phyloP scores from a whole-genome alignment of 768 basidiomycete species.

The Mycena leptocephala region DNA sequence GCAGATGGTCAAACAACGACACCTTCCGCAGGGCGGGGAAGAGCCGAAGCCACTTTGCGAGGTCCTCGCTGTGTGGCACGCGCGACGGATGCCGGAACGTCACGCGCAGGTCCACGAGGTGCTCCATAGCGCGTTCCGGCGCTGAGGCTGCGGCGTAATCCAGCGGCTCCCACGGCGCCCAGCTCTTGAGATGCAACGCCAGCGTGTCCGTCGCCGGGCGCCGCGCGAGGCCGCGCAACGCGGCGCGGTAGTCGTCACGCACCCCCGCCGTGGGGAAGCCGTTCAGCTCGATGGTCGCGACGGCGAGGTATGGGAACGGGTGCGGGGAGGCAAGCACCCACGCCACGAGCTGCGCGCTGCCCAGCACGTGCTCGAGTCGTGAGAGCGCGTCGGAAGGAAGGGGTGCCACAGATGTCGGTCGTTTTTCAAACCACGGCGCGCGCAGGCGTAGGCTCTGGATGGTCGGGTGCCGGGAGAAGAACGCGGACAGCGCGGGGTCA shows the following conservation, averaged over 20 bases:
- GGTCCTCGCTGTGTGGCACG: not conserved
- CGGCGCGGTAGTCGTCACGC: not conserved
- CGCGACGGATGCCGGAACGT: not conserved
- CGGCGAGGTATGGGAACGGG: conserved; percentile 2
- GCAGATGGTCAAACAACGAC: not conserved
- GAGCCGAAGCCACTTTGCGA: not conserved
- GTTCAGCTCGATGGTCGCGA: not conserved
- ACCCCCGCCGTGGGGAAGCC: not conserved
- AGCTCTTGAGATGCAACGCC: not conserved
- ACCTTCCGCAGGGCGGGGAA: not conserved
- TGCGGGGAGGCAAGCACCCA: conserved; percentile 6
- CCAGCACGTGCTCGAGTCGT: not conserved
- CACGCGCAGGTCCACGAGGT: not conserved
- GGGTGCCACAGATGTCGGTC: not conserved
- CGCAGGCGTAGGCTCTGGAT: not conserved
- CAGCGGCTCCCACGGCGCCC: not conserved
- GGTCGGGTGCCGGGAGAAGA: conserved; percentile 12
- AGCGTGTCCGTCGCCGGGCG: not conserved
- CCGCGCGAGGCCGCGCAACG: not conserved
- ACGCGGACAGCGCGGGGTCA: not conserved
- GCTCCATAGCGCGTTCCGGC: not conserved
- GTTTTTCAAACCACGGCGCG: not conserved
- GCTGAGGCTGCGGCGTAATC: not conserved
- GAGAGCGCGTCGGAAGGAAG: conserved; percentile 11
- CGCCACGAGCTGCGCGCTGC: not conserved